A percentile compares a stretch with the other conserved stretches of the same genome.
Conservation (phyloP, 805 yeast species). For the Metschnikowia vanudenii region DNA sequence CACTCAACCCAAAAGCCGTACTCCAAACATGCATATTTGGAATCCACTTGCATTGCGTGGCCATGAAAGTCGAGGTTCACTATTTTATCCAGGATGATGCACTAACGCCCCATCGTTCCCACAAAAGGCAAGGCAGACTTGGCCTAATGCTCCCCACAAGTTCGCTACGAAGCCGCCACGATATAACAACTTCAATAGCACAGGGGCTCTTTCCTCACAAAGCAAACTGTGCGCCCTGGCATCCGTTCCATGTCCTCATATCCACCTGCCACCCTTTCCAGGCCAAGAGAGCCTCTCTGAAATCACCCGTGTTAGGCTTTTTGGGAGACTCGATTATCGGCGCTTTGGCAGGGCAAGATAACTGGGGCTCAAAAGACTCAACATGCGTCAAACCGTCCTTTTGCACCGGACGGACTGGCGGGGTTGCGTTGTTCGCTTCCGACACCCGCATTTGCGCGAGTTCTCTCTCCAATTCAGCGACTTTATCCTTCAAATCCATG, state of each 20-base stretch:
- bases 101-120: too few relatives aligned
- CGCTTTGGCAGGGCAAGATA: not conserved
- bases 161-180: too few relatives aligned
- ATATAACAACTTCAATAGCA: too few relatives aligned
- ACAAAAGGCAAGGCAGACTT: too few relatives aligned
- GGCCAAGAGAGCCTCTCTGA: slow-evolving; percentile 56
- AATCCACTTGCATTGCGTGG: too few relatives aligned
- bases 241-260: slow-evolving; percentile 77
- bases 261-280: slow-evolving; percentile 89
- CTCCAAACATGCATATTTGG: too few relatives aligned
- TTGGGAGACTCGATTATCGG: not conserved
- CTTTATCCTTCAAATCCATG: slow-evolving; percentile 39
- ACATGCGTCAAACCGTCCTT: slow-evolving; percentile 23
- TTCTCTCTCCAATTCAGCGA: slow-evolving; percentile 29
- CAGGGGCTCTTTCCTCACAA: too few relatives aligned
- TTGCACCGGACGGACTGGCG: too few relatives aligned
- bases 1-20: too few relatives aligned
- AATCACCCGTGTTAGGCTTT: slow-evolving; percentile 42
- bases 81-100: too few relatives aligned
- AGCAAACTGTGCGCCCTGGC: slow-evolving; percentile 42
- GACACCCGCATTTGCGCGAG: slow-evolving; percentile 5
- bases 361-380: not conserved
- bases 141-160: too few relatives aligned
- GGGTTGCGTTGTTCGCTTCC: not conserved
- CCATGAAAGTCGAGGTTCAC: too few relatives aligned